A percentile compares a stretch with the other conserved stretches of the same genome.
Evolutionary conservation across 2,329 filamentous ascomycete genomes (phyloP).

Genomic region (Penicillium hordei): DNA sequence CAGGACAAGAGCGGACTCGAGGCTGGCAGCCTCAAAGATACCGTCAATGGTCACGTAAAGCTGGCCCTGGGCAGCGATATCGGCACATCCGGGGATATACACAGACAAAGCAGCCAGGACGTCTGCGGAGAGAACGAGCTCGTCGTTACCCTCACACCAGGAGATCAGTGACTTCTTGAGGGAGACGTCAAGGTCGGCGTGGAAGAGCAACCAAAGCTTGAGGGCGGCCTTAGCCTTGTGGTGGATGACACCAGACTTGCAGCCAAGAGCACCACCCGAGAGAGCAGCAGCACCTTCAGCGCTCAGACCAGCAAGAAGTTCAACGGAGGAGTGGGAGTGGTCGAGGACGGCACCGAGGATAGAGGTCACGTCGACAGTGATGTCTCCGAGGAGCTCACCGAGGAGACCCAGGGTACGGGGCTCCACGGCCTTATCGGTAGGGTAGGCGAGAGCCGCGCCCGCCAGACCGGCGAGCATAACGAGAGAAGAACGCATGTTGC

Average conservation of each 20-base stretch:
- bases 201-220: conserved; percentile 31
- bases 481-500: conserved; percentile 29
- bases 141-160: conserved; percentile 34
- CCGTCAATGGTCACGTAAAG: conserved; percentile 39
- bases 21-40: conserved; percentile 32
- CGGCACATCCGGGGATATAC: conserved; percentile 35
- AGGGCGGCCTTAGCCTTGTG: conserved; percentile 31
- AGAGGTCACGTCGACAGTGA: conserved; percentile 23
- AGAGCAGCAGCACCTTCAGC: conserved; percentile 39
- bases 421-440: conserved; percentile 29
- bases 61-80: conserved; percentile 38
- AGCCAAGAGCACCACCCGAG: conserved; percentile 37
- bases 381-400: conserved; percentile 18
- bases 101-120: conserved; percentile 34
- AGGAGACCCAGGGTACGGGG: conserved; percentile 28
- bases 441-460: conserved; percentile 33
- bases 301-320: conserved; percentile 32
- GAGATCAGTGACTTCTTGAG: conserved; percentile 32
- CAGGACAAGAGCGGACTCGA: conserved; percentile 33
- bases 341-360: conserved; percentile 28
- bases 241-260: conserved; percentile 31
- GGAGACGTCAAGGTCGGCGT: conserved; percentile 25
- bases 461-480: conserved; percentile 37
- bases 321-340: conserved; percentile 14
- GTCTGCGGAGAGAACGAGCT: conserved; percentile 28